Evolutionary conservation across 352 stramenopile species (phyloP).

Genomic region (Globisporangium spiculum): DNA sequence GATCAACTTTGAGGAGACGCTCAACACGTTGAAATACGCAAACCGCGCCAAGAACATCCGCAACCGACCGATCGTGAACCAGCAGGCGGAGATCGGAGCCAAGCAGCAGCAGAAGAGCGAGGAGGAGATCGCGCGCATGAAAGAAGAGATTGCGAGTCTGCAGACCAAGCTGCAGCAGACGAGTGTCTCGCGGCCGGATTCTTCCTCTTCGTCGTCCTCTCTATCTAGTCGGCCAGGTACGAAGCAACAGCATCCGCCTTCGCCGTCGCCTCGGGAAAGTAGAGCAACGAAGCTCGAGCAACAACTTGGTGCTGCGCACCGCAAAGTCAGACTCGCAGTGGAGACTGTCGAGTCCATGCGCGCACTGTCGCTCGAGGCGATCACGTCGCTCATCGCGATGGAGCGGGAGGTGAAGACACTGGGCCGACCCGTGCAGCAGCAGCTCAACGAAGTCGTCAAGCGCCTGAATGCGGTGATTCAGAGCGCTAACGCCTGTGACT

Average conservation of each 20-base stretch:
- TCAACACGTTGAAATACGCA: conserved; percentile 98
- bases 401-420: conserved; percentile 75
- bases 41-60: conserved; percentile 99
- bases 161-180: conserved; percentile 61
- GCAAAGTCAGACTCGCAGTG: conserved; percentile 34
- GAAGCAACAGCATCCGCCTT: not conserved
- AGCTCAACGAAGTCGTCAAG: conserved; percentile 83
- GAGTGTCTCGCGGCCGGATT: conserved; percentile 7
- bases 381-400: conserved; percentile 70
- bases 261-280: not conserved
- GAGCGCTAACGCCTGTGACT: conserved; percentile 44
- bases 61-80: conserved; percentile 98
- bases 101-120: conserved; percentile 47
- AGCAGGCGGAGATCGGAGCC: conserved; percentile 47
- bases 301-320: conserved; percentile 34
- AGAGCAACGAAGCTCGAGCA: conserved; percentile 8
- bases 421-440: conserved; percentile 63
- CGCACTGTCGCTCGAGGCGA: conserved; percentile 57
- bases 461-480: conserved; percentile 67
- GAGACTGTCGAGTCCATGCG: conserved; percentile 62
- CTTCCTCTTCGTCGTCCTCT: not conserved
- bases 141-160: conserved; percentile 68
- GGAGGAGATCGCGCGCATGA: conserved; percentile 68
- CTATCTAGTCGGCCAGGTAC: not conserved
- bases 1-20: conserved; percentile 93